Base-by-base conservation (phyloP, 768 basidiomycete genomes). In the Antrodiella citrinella region DNA sequence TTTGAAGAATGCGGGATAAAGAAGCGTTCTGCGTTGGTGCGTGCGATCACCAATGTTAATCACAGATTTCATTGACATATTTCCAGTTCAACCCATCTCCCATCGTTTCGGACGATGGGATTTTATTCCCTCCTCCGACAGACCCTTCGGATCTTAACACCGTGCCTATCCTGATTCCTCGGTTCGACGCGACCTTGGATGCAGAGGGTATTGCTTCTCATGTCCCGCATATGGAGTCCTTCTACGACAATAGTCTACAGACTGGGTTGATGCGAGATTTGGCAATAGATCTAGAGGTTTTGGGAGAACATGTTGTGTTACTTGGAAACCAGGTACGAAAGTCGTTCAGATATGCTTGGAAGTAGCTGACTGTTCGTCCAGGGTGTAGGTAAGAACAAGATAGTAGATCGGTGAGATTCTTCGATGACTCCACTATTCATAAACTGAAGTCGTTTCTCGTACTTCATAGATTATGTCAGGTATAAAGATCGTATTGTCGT, bases 301-400 rank as follows among this genome's bases (percentile, higher is more conserved):
- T 84, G 9, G 72, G 75, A 4, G 81, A 83, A 57, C 82, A 85
- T 62, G 67, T 84, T 24, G 80, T 85, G 3, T 59, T 85, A 9
- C 66, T 85, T 1, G 82, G 82, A 18, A 85, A 85, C 58, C 82
- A 84, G 71, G 80, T 80, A 51, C 18, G 66, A 20, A n/a, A n/a
- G n/a, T n/a, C n/a, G 4, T 11, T 3, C 7, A 38, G 3, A 45
- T 20, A 15, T 45, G n/a, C 4, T 24, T 23, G 26, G 23, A 21
- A 15, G 15, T 22, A 10, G 25, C 11, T 26, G 20, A 9, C 22
- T 19, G 12, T 18, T 23, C 3, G 41, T 12, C 19, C 49, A 80
- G 75, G 82, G 82, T 30, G 82, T 84, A 11, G 82, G 82, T 13
- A 84, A 83, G 70, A 84, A 84, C 60, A 83, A 82, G 64, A 74